phyloP scores from a whole-genome alignment of 176 grass and related monocot species.

The Cenchrus fungigraminus region DNA sequence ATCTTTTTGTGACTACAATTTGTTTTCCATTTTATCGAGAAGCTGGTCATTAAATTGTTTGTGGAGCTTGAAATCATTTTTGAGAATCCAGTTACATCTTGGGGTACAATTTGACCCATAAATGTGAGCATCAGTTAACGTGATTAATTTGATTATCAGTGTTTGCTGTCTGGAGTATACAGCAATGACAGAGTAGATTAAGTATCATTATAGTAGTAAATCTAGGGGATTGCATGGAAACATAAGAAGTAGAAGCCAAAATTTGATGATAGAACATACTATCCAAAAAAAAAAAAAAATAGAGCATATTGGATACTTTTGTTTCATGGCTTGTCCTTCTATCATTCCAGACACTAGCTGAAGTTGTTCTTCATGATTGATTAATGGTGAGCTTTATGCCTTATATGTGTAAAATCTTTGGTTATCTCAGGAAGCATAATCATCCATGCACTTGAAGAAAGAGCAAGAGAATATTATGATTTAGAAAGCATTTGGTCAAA shows the following conservation, averaged over 20 bases:
- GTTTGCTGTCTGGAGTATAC: not conserved
- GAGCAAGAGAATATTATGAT: conserved; percentile 94
- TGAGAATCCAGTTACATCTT: conserved; percentile 4
- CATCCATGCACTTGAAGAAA: conserved; percentile 95
- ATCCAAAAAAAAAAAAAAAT: conserved; percentile 26
- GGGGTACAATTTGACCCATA: not conserved
- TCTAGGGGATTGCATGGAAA: not conserved
- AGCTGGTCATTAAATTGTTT: not conserved
- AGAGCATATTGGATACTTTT: not conserved
- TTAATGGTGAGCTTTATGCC: not conserved
- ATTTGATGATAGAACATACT: not conserved
- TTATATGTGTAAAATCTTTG: not conserved
- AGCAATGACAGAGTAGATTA: not conserved
- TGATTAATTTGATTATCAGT: not conserved
- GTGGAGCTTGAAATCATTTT: not conserved
- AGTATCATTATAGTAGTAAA: not conserved
- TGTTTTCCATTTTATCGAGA: not conserved
- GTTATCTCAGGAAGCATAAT: conserved; percentile 74
- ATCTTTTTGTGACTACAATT: not conserved
- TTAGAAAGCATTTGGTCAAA: conserved; percentile 91
- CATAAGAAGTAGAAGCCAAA: not conserved
- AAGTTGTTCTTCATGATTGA: not conserved
- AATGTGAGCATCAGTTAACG: not conserved
- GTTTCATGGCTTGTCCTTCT: not conserved
- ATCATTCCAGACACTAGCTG: not conserved